Base-by-base conservation (phyloP, 345 rosid species). In the Psidium guajava region DNA sequence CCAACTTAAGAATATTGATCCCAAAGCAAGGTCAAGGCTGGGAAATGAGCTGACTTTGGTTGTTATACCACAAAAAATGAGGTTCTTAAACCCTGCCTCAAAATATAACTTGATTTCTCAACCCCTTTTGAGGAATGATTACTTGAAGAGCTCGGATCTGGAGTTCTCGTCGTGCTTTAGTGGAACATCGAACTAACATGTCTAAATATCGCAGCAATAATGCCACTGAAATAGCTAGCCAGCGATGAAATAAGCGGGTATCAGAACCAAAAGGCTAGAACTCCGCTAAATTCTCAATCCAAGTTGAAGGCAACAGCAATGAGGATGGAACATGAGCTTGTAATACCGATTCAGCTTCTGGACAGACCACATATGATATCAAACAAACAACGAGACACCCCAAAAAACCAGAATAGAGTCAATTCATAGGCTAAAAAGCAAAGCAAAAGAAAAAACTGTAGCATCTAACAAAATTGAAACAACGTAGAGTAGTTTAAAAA, bases 381-480 rank as follows among this genome's bases (percentile, higher is more conserved):
- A 84, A 84, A n/a, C 81, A 84, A 89, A 83, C 82, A 84, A 53
- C 90, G 86, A 86, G 88, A 85, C 86, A 87, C 69, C 86, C 88
- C 82, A 2, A 6, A 75, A 82, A 54, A 84, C 77, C 52, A 64
- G 61, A 69, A 84, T 42, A 61, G 85, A 86, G 77, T 84, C 32
- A 50, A 82, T 83, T 86, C 85, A 51, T 87, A 85, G 83, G 90
- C 87, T 82, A 47, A 88, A 88, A 84, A 90, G n/a, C 50, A 86
- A 75, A 42, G 87, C 85, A 86, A 84, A 55, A 32, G 83, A 83
- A 88, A 84, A 90, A 88, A 88, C 51, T 51, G 86, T 77, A 80
- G 87, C 84, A 64, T 56, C 88, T 89, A 86, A 85, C 90, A 93
- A 90, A 88, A 88, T 54, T 55, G 89, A 90, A 89, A 83, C 50